phyloP scores from a whole-genome alignment of 2,329 filamentous ascomycete species.

The Colletotrichum tofieldiae region DNA sequence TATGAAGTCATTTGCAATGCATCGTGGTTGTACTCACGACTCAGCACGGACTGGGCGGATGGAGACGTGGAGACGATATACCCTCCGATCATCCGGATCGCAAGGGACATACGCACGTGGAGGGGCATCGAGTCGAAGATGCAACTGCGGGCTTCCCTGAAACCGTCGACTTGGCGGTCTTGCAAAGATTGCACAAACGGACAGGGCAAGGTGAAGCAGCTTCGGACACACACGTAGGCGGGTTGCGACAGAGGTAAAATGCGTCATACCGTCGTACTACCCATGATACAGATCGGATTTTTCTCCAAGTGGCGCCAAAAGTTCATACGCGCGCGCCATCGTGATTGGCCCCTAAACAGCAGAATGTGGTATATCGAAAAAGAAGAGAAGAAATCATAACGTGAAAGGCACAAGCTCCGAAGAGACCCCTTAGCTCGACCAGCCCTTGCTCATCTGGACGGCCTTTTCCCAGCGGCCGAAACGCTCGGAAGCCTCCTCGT shows the following conservation, averaged over 20 bases:
- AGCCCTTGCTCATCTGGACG: constrained; percentile 84
- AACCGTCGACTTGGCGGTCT: constrained; percentile 14
- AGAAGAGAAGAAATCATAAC: constrained; percentile 11
- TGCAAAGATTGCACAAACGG: constrained; percentile 12
- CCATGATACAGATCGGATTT: constrained; percentile 35
- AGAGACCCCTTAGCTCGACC: constrained; percentile 61
- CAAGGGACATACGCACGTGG: constrained; percentile 24
- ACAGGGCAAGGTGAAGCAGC: constrained; percentile 16
- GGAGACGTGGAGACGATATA: constrained; percentile 14
- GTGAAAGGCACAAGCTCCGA: background rate
- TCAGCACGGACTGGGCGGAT: constrained; percentile 18
- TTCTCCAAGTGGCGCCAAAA: constrained; percentile 22
- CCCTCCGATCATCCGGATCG: constrained; percentile 31
- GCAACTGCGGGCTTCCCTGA: constrained; percentile 28
- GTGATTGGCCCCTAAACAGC: constrained; percentile 38
- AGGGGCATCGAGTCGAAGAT: constrained; percentile 13
- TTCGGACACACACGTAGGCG: background rate
- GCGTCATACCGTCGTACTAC: constrained; percentile 37
- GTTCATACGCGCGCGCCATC: constrained; percentile 28
- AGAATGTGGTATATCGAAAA: constrained; percentile 39
- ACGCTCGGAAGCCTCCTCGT: constrained; percentile 72
- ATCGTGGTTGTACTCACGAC: constrained; percentile 11
- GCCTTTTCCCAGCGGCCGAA: constrained; percentile 83
- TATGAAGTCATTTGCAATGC: constrained; percentile 2
- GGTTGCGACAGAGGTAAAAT: constrained; percentile 24